These are phyloP conservation scores for Xylaria scruposa DNA, from an alignment of 495 filamentous ascomycete genomes.

Conservation along the genomic window DNA sequence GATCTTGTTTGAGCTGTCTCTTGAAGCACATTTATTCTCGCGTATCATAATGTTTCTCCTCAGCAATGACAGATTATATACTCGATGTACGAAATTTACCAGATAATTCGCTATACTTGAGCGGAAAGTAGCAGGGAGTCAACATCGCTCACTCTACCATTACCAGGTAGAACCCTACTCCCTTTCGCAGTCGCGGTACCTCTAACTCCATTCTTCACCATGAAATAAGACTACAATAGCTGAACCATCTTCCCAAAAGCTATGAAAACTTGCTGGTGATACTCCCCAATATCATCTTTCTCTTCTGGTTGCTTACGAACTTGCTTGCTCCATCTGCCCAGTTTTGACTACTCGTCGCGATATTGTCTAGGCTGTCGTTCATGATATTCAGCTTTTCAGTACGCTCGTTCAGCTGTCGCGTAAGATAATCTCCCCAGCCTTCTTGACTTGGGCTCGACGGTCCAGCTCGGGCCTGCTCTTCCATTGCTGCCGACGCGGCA, in stretches of 20 bases:
- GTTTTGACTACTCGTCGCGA: slow-evolving; percentile 77
- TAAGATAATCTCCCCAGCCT: slow-evolving; percentile 70
- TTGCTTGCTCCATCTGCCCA: slow-evolving; percentile 90
- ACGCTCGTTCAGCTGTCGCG: slow-evolving; percentile 83
- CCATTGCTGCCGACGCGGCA: slow-evolving; percentile 53
- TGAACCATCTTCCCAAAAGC: background rate
- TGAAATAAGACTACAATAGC: background rate
- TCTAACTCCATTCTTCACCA: background rate
- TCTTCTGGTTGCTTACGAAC: slow-evolving; percentile 84
- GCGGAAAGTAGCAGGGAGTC: background rate
- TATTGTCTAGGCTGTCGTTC: slow-evolving; percentile 80
- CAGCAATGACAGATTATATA: background rate
- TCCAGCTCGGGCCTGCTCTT: slow-evolving; percentile 39
- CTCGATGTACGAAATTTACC: background rate
- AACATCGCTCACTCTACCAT: background rate
- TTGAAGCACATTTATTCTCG: background rate
- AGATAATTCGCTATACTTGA: background rate
- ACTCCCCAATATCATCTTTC: slow-evolving; percentile 73
- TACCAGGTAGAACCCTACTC: background rate
- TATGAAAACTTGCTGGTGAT: slow-evolving; percentile 55
- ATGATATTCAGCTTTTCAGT: slow-evolving; percentile 84
- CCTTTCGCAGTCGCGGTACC: background rate
- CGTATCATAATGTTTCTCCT: background rate
- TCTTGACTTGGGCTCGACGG: slow-evolving; percentile 62
- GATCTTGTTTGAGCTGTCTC: background rate